Base-by-base conservation (phyloP, 352 stramenopile genomes). In the Globisporangium cederbergense region DNA sequence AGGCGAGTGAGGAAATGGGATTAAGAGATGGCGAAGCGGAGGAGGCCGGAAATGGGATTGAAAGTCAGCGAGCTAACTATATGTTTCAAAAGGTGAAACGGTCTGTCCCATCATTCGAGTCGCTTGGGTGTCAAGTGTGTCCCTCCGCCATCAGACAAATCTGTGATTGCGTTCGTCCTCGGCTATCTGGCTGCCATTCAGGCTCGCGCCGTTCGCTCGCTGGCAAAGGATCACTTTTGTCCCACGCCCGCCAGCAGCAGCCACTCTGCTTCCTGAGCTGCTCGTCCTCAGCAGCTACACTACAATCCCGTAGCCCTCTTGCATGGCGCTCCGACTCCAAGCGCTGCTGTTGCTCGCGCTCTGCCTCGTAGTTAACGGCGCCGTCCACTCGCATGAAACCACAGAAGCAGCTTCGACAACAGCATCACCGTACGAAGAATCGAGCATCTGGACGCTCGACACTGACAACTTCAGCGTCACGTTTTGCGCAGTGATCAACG, bases 401-500 rank as follows among this genome's bases (percentile, higher is more conserved):
- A 25, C 47, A n/a, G 6, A 34, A 16, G 22, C 10, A 53, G 5
- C 47, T 8, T 14, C 50, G 18, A 25, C 40, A 18, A 25, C 32
- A 6, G 2, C 32, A 34, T 64, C 62, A 28, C 46, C 53, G 9
- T 67, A 25, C 18, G 55, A 63, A 36, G 22, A 43, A 6, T 49
- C 62, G 18, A 34, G 40, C 22, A 42, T 60, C 42, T 66, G 54
- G 36, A 52, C 60, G 16, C 20, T 66, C 11, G 8, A 25, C 3
- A 43, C 40, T 5, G 51, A 38, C 51, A 66, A 32, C 51, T 60
- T 60, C 60, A 40, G 36, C 30, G 40, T 66, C 51, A 54, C 20
- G 42, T 58, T 66, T 40, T 66, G 60, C 28, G 32, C 60, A 18
- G 55, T n/a, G 40, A 60, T 4, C 9, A 51, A 50, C 18, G 60